phyloP scores from a whole-genome alignment of 306 rosid species.

The Prunus mongolica region DNA sequence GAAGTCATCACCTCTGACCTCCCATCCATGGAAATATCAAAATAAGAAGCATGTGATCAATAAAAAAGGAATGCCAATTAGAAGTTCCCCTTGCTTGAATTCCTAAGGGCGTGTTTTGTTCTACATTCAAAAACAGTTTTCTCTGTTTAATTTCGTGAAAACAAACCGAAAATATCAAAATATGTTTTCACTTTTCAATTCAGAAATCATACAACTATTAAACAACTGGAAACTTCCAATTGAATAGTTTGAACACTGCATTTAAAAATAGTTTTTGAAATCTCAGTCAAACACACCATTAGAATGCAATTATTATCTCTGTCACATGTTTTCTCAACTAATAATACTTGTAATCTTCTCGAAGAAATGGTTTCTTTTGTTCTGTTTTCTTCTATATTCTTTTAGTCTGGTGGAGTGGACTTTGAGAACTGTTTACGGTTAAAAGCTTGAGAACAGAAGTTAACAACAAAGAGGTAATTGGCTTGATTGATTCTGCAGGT shows the following conservation, averaged over 20 bases:
- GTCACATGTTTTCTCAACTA: background rate
- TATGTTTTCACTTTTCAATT: background rate
- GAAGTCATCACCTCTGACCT: no score
- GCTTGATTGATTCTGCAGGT: constrained; percentile 49
- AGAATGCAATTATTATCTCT: background rate
- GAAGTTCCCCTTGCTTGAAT: background rate
- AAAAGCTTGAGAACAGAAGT: background rate
- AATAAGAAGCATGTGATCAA: no score
- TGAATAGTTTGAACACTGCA: background rate
- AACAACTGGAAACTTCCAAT: background rate
- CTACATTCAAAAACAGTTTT: background rate
- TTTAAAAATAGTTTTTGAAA: background rate
- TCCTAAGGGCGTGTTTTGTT: background rate
- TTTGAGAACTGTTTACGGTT: background rate
- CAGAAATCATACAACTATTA: no score
- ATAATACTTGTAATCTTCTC: background rate
- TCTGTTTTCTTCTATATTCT: background rate
- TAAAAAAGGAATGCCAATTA: background rate
- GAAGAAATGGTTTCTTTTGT: background rate
- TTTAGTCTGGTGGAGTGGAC: background rate
- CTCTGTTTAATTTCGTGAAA: no score
- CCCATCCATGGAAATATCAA: no score
- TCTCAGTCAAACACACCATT: background rate
- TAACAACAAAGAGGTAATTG: background rate
- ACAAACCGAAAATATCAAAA: background rate